These are phyloP conservation scores for Pleurotus tuber-regium DNA, from an alignment of 768 basidiomycete genomes.

Conservation along the genomic window DNA sequence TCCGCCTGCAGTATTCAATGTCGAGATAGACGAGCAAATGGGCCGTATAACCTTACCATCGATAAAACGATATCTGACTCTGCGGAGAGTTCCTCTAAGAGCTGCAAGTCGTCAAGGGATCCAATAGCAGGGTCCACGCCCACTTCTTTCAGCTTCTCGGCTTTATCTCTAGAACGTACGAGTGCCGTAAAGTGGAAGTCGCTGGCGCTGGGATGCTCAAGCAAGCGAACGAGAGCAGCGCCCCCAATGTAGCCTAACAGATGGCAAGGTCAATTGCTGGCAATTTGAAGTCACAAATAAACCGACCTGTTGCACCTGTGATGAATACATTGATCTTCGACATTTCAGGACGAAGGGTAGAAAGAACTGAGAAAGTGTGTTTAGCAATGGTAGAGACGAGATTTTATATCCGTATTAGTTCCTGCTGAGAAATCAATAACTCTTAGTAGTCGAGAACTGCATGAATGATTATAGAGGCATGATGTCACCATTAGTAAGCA, in stretches of 20 bases:
- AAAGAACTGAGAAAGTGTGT: not conserved
- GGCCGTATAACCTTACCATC: constrained; percentile 27
- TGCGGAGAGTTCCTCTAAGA: constrained; percentile 37
- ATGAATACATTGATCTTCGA: constrained; percentile 35
- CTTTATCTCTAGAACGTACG: constrained; percentile 41
- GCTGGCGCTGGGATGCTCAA: constrained; percentile 39
- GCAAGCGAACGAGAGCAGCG: constrained; percentile 44
- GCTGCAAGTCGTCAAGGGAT: constrained; percentile 33
- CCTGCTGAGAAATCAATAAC: too few relatives aligned
- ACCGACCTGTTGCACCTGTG: constrained; percentile 45
- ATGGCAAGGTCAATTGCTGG: not conserved
- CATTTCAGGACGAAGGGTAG: not conserved
- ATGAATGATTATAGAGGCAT: too few relatives aligned
- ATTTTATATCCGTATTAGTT: too few relatives aligned
- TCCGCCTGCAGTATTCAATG: constrained; percentile 7
- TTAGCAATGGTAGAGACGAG: not conserved
- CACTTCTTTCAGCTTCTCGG: constrained; percentile 27
- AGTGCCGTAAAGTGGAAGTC: constrained; percentile 44
- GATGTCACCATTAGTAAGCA: too few relatives aligned
- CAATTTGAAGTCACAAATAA: not conserved
- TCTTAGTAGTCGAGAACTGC: too few relatives aligned
- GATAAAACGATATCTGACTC: constrained; percentile 45
- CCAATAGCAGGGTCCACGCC: constrained; percentile 40
- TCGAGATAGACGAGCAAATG: not conserved
- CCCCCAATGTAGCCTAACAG: constrained; percentile 55